These are phyloP conservation scores for Baudoinia panamericana DNA, from an alignment of 495 filamentous ascomycete genomes.

Conservation along the genomic window DNA sequence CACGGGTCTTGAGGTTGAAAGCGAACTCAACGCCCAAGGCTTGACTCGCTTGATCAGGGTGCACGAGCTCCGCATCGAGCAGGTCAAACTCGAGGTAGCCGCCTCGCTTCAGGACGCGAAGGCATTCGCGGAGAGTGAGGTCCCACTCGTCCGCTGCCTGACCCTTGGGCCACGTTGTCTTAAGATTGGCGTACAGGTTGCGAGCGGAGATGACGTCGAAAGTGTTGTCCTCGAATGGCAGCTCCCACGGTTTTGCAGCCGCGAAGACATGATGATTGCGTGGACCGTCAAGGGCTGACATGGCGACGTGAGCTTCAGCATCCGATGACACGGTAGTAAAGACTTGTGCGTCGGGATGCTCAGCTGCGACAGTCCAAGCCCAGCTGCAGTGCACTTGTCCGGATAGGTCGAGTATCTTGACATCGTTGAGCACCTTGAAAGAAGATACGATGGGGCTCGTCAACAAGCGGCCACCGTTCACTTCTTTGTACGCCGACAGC, in stretches of 20 bases:
- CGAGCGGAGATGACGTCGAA: constrained; percentile 90
- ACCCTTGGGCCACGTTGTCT: constrained; percentile 11
- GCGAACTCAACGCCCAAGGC: constrained; percentile 81
- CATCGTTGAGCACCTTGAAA: constrained; percentile 37
- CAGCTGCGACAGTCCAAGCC: constrained; percentile 83
- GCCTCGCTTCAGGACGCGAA: constrained; percentile 81
- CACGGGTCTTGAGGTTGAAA: constrained; percentile 71
- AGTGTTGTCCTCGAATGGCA: constrained; percentile 77
- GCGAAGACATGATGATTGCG: constrained; percentile 72
- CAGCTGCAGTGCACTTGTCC: constrained; percentile 79
- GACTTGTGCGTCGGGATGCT: constrained; percentile 70
- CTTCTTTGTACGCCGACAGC: constrained; percentile 58
- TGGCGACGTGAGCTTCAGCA: constrained; percentile 40
- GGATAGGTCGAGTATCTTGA: constrained; percentile 74
- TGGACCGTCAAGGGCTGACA: constrained; percentile 57
- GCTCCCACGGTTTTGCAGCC: constrained; percentile 57
- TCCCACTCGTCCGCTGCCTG: constrained; percentile 66
- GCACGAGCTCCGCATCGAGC: constrained; percentile 78
- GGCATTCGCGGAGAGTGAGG: constrained; percentile 67
- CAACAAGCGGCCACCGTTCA: constrained; percentile 72
- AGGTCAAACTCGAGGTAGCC: constrained; percentile 84
- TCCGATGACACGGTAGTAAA: constrained; percentile 61
- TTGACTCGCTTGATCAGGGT: constrained; percentile 55
- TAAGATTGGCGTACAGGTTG: constrained; percentile 65
- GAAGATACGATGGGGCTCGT: constrained; percentile 55